Base-by-base conservation (phyloP, 2,329 filamentous ascomycete species). In the Pseudogymnoascus sp. region DNA sequence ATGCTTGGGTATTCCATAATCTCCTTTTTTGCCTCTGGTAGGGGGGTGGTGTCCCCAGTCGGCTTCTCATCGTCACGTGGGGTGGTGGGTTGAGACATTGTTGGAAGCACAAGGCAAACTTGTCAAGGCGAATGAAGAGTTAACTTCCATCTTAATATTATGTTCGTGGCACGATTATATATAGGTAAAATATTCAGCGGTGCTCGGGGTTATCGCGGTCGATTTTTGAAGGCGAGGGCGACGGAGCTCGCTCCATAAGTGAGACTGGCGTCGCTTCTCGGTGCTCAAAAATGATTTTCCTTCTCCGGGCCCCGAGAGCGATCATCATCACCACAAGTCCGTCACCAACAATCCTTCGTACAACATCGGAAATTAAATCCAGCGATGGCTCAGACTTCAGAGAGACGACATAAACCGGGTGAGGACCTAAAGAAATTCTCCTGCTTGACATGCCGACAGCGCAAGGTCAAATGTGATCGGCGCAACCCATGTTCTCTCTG, bases 381-480 rank as follows among this genome's bases (percentile, higher is more conserved):
- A 53, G 47, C 25, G 11, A 53, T 31, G 47, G n/a, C 47, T 16
- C 47, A 53, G 25, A 16, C 47, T 31, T 28, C 23, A 14, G 56
- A 38, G 16, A 42, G 62, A 23, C 62, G 42, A 28, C 31, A n/a
- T 60, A 25, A 8, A 47, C 7, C 62, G 31, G 63, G 62, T 25
- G 61, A 44, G 16, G 59, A 42, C 14, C 25, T 66, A 10, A 66
- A 64, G 40, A 38, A 40, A 6, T 64, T 64, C 59, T 72, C 72
- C 37, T 78, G 76, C 64, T 65, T 75, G 50, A 66, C 70, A 2
- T 78, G 76, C 64, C 71, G 75, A 40, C 73, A 73, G 25, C 71
- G 76, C 21, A 78, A 78, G 65, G 73, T 78, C 62, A 78, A 74
- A 61, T 80, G 78, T 65, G 74, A 80, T 65, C 73, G 74, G 47